Base-by-base conservation (phyloP, 768 basidiomycete species). In the Thelephora ganbajun region DNA sequence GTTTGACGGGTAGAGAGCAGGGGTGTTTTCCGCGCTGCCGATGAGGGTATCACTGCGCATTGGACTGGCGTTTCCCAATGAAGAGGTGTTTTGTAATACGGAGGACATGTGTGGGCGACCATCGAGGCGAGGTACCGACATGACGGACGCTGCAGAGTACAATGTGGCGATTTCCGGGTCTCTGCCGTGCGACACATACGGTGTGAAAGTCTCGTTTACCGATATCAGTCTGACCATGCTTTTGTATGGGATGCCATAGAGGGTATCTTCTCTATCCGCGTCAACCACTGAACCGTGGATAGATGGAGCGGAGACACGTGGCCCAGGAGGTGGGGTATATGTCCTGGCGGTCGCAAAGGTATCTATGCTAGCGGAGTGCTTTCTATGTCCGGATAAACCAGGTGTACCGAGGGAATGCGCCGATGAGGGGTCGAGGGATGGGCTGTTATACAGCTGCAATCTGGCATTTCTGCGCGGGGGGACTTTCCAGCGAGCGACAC, bases 161-260 rank as follows among this genome's bases (percentile, higher is more conserved):
- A 90, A 68, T 3, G 87, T 89, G 14, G 86, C 83, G 9, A 87
- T 82, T 45, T 92, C 89, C 0, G 82, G 71, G 61, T 90, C 88
- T 16, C 71, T 70, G 11, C 68, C 66, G 33, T 72, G 66, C 0
- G 77, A 66, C 43, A 48, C 54, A 33, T 58, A 57, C 0, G 54
- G 50, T 34, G 57, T 50, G 50, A 68, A 67, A 5, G 63, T 53
- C 49, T 79, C 76, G 54, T 82, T 76, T 5, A 83, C 76, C 11
- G 80, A 83, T 12, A 77, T 69, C 6, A 90, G 71, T 42, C 73
- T 72, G 22, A 90, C 69, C 33, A 88, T 73, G 55, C 75, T 78
- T 54, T 79, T 73, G 56, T 80, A 80, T 0, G 88, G 81, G 20
- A 92, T 74, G 2, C 75, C 78, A 50, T 77, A 74, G 57, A 72